A percentile compares a stretch with the other conserved stretches of the same genome.
Conservation (phyloP, 164 flowering plant species). For the Sedum album region DNA sequence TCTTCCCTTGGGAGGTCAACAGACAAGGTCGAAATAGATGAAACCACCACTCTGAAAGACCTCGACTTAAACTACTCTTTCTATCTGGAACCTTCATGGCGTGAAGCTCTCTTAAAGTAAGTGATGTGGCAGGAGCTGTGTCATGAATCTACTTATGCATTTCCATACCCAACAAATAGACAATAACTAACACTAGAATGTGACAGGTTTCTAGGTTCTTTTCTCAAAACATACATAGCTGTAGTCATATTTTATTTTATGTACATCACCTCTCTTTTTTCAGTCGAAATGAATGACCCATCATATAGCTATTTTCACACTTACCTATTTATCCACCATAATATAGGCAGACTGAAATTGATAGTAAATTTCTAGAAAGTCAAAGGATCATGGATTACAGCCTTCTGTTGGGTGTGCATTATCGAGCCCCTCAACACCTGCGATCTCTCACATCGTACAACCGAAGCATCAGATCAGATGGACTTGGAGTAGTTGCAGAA, state of each 20-base stretch:
- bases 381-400: slow-evolving; percentile 97
- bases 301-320: background rate
- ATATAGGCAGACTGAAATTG: slow-evolving; percentile 89
- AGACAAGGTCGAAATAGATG: slow-evolving; percentile 92
- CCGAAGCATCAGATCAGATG: slow-evolving; percentile 38
- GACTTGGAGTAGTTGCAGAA: slow-evolving; percentile 61
- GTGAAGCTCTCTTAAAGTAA: slow-evolving; percentile 69
- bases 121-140: slow-evolving; percentile 13
- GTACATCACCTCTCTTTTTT: background rate
- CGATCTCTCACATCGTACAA: slow-evolving; percentile 35
- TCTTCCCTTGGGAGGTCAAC: slow-evolving; percentile 93
- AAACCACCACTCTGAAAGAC: slow-evolving; percentile 91
- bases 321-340: background rate
- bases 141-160: background rate
- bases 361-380: slow-evolving; percentile 76
- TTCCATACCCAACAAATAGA: background rate
- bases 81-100: slow-evolving; percentile 95
- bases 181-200: background rate
- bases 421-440: slow-evolving; percentile 87
- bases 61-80: slow-evolving; percentile 84
- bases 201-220: background rate
- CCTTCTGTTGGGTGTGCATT: slow-evolving; percentile 92
- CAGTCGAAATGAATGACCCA: background rate
- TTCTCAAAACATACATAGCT: background rate
- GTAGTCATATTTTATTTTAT: background rate